phyloP scores from a whole-genome alignment of 148 eudicot genomes.

The Chenopodium quinoa region DNA sequence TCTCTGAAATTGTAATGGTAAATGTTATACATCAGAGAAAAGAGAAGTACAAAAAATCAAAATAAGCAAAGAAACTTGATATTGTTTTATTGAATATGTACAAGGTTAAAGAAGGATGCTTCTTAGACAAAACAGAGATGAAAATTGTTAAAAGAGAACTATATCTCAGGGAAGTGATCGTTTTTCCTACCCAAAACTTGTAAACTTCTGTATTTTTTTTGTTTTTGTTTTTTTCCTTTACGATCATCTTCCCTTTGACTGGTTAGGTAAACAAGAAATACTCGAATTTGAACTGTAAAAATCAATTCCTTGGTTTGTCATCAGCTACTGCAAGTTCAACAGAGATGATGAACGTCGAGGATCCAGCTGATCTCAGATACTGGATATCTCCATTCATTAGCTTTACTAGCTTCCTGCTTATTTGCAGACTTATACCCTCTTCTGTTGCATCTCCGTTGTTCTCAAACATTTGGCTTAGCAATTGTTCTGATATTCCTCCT shows the following conservation, averaged over 20 bases:
- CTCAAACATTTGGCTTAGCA: conserved; percentile 84
- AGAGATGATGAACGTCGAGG: conserved; percentile 68
- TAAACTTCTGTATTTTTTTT: too few species aligned
- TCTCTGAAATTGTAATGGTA: too few species aligned
- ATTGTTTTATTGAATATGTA: too few species aligned
- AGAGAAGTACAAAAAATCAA: conserved; percentile 4
- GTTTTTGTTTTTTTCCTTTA: background rate
- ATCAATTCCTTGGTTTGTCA: conserved; percentile 14
- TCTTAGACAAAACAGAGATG: background rate
- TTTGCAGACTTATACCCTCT: conserved; percentile 76
- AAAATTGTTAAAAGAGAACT: background rate
- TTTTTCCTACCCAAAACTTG: conserved; percentile 6
- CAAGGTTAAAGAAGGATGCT: background rate
- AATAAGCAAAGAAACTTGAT: background rate
- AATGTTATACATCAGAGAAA: too few species aligned
- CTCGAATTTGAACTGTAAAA: background rate
- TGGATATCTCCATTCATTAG: conserved; percentile 93
- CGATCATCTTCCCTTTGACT: background rate
- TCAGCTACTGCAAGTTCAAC: conserved; percentile 66
- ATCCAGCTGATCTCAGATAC: conserved; percentile 70
- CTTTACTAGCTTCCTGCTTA: conserved; percentile 78
- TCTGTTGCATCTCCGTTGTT: conserved; percentile 50
- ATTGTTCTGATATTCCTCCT: conserved; percentile 67
- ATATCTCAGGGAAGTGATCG: background rate
- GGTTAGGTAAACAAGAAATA: background rate